phyloP scores from a whole-genome alignment of 2,329 filamentous ascomycete genomes.

The Apiospora pterosperma region DNA sequence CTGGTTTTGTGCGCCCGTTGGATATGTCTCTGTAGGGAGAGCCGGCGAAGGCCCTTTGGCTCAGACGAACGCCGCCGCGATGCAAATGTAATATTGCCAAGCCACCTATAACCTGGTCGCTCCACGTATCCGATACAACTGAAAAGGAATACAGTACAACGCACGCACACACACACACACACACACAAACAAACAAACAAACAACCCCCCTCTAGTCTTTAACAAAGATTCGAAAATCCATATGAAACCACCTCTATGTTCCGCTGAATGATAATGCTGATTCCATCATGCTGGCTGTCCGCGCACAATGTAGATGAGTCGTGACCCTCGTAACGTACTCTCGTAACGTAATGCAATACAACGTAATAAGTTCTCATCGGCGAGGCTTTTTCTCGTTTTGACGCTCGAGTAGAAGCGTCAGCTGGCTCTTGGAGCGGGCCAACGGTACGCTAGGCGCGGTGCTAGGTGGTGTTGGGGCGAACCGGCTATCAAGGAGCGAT shows the following conservation, averaged over 20 bases:
- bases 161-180: too few species aligned
- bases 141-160: background rate
- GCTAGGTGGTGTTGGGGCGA: slow-evolving; percentile 49
- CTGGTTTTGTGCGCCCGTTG: background rate
- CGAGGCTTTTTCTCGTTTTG: slow-evolving; percentile 24
- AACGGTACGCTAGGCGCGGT: slow-evolving; percentile 43
- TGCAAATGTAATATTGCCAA: background rate
- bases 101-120: background rate
- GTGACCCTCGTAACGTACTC: background rate
- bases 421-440: slow-evolving; percentile 58
- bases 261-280: background rate
- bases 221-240: background rate
- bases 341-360: background rate
- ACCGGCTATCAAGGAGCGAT: slow-evolving; percentile 31
- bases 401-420: slow-evolving; percentile 54
- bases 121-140: background rate
- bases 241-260: background rate
- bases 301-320: background rate
- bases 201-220: background rate
- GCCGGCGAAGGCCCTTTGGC: background rate
- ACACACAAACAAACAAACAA: too few species aligned
- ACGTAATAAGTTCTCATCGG: slow-evolving; percentile 14
- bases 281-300: background rate
- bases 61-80: background rate
- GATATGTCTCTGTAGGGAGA: background rate